Conservation (phyloP, 2,329 filamentous ascomycete species). For the Aspergillus aculeatinus region DNA sequence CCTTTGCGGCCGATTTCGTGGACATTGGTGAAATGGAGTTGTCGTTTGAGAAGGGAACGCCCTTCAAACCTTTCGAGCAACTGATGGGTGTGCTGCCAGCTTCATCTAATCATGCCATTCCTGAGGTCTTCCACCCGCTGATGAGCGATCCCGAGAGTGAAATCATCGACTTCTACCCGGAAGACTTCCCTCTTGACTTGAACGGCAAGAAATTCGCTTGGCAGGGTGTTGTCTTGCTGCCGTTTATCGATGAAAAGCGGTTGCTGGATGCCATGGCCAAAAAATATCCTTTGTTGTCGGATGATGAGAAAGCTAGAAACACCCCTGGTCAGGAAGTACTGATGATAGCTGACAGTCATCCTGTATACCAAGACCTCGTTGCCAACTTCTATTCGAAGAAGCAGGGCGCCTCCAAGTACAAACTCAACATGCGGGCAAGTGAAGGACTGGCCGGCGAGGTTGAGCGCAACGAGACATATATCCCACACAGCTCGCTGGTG, state of each 20-base stretch:
- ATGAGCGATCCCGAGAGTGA: slow-evolving; percentile 87
- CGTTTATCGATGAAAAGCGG: slow-evolving; percentile 92
- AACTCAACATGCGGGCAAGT: slow-evolving; percentile 71
- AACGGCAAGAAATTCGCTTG: slow-evolving; percentile 99
- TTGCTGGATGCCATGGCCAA: slow-evolving; percentile 77
- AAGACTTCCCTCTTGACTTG: slow-evolving; percentile 87
- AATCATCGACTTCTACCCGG: slow-evolving; percentile 96
- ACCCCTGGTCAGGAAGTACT: slow-evolving; percentile 76
- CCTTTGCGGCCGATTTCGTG: slow-evolving; percentile 93
- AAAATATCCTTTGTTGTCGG: slow-evolving; percentile 75
- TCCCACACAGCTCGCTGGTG: slow-evolving; percentile 76
- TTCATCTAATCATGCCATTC: slow-evolving; percentile 86
- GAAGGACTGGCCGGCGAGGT: slow-evolving; percentile 77
- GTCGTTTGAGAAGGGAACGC: slow-evolving; percentile 76
- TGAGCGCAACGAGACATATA: slow-evolving; percentile 77
- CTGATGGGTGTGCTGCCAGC: slow-evolving; percentile 97
- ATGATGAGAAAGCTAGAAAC: slow-evolving; percentile 77
- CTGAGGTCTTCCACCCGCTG: slow-evolving; percentile 80
- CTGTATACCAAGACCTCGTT: slow-evolving; percentile 81
- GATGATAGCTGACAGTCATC: slow-evolving; percentile 78
- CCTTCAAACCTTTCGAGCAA: slow-evolving; percentile 92
- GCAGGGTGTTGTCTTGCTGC: slow-evolving; percentile 90
- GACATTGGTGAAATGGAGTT: slow-evolving; percentile 77
- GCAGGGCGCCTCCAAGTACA: slow-evolving; percentile 64
- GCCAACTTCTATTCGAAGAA: slow-evolving; percentile 91